Evolutionary conservation across 192 early-diverging fungal species (phyloP).

Genomic region (Cetraspora pellucida): DNA sequence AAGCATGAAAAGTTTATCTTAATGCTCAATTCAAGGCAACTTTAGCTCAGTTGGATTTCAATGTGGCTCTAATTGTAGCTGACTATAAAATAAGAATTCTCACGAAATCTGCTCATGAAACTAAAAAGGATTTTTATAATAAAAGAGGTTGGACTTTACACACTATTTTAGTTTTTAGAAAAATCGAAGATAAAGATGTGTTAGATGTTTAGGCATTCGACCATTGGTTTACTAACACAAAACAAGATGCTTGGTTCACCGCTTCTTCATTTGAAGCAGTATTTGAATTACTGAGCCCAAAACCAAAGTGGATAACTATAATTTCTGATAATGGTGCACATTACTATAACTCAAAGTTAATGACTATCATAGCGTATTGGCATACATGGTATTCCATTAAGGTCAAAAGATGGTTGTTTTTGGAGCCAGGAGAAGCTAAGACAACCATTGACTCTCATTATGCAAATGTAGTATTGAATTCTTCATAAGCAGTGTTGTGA

Average conservation of each 20-base stretch:
- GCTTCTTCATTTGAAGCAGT: not conserved
- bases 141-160: constrained; percentile 5
- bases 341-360: constrained; percentile 4
- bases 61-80: not conserved
- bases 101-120: not conserved
- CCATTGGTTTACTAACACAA: not conserved
- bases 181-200: not conserved
- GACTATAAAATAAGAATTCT: constrained; percentile 14
- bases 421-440: not conserved
- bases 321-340: constrained; percentile 1
- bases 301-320: constrained; percentile 5
- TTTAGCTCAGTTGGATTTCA: not conserved
- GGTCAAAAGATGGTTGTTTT: not conserved
- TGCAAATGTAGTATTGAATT: not conserved
- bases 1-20: not conserved
- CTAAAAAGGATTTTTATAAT: not conserved
- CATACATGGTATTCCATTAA: constrained; percentile 3
- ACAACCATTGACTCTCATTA: not conserved
- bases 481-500: not conserved
- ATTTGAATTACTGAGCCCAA: not conserved
- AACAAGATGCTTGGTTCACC: constrained; percentile 10
- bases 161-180: not conserved
- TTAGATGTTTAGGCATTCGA: constrained; percentile 2
- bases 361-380: not conserved
- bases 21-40: not conserved